Evolutionary conservation across 176 grass and related monocot genomes (phyloP).

Genomic region (Triticum turgidum): DNA sequence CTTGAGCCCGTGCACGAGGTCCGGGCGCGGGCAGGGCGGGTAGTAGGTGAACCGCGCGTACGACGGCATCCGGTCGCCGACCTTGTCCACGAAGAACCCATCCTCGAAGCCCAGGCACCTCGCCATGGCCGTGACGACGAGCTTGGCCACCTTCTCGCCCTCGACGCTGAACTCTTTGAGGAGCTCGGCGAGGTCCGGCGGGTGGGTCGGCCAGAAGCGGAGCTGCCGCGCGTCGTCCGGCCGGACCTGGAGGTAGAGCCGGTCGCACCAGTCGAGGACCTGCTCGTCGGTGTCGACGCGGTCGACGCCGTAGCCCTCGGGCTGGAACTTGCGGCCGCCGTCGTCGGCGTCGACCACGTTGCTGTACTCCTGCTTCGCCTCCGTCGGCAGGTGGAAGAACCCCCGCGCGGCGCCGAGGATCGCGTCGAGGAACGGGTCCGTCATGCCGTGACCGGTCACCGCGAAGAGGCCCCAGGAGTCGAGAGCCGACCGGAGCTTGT

Average conservation of each 20-base stretch:
- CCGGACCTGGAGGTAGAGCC: conserved; percentile 47
- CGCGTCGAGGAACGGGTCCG: conserved; percentile 33
- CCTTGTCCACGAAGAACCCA: conserved; percentile 30
- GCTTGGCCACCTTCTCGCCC: conserved; percentile 21
- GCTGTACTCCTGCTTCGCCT: conserved; percentile 42
- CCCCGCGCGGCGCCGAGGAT: conserved; percentile 22
- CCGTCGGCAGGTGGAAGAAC: conserved; percentile 57
- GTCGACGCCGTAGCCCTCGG: conserved; percentile 62
- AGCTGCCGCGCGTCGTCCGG: conserved; percentile 31
- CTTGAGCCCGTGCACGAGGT: conserved; percentile 63
- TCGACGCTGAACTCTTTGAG: conserved; percentile 42
- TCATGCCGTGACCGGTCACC: conserved; percentile 36
- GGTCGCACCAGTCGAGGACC: conserved; percentile 51
- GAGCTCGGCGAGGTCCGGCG: neutral
- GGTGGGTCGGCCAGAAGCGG: conserved; percentile 33
- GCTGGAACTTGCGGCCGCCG: conserved; percentile 28
- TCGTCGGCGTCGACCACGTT: conserved; percentile 36
- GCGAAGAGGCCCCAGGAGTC: conserved; percentile 57
- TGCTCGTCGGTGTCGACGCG: conserved; percentile 45
- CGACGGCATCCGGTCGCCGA: conserved; percentile 24
- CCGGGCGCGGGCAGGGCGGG: conserved; percentile 47
- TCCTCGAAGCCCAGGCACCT: conserved; percentile 24
- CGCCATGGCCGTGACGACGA: conserved; percentile 39
- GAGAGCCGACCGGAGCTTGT: conserved; percentile 44
- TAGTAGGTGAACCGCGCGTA: conserved; percentile 53